phyloP scores from a whole-genome alignment of 805 yeast genomes.

The Diddensiella santjacobensis region DNA sequence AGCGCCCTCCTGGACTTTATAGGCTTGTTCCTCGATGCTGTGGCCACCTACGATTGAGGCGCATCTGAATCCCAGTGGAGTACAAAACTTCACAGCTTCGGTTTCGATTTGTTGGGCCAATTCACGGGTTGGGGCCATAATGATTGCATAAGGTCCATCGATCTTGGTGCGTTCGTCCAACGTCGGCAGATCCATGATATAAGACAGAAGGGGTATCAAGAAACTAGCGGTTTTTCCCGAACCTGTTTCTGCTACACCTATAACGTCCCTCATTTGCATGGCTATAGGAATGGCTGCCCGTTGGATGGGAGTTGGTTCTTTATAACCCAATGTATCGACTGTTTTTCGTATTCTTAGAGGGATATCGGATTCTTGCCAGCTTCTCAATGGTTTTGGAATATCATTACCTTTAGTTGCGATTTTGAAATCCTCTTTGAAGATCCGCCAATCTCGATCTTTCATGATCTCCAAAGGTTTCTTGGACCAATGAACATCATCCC shows the following conservation, averaged over 20 bases:
- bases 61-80: slow-evolving; percentile 35
- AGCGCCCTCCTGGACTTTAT: slow-evolving; percentile 56
- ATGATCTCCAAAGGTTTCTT: slow-evolving; percentile 59
- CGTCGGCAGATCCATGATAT: slow-evolving; percentile 46
- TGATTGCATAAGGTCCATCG: slow-evolving; percentile 70
- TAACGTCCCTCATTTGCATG: slow-evolving; percentile 54
- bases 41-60: slow-evolving; percentile 88
- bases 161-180: slow-evolving; percentile 43
- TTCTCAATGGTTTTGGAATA: slow-evolving; percentile 58
- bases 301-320: slow-evolving; percentile 85
- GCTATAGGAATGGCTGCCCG: slow-evolving; percentile 81
- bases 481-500: slow-evolving; percentile 55
- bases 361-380: slow-evolving; percentile 65
- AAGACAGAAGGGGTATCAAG: slow-evolving; percentile 64
- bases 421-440: slow-evolving; percentile 71
- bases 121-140: slow-evolving; percentile 92
- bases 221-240: slow-evolving; percentile 91
- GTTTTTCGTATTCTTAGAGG: slow-evolving; percentile 40
- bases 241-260: slow-evolving; percentile 96
- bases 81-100: slow-evolving; percentile 56
- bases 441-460: slow-evolving; percentile 87
- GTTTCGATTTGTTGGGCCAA: slow-evolving; percentile 79
- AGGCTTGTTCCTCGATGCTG: slow-evolving; percentile 67
- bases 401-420: slow-evolving; percentile 51
- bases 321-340: slow-evolving; percentile 39